These are phyloP conservation scores for Cercospora zeina DNA, from an alignment of 2,329 filamentous ascomycete genomes.

Conservation along the genomic window DNA sequence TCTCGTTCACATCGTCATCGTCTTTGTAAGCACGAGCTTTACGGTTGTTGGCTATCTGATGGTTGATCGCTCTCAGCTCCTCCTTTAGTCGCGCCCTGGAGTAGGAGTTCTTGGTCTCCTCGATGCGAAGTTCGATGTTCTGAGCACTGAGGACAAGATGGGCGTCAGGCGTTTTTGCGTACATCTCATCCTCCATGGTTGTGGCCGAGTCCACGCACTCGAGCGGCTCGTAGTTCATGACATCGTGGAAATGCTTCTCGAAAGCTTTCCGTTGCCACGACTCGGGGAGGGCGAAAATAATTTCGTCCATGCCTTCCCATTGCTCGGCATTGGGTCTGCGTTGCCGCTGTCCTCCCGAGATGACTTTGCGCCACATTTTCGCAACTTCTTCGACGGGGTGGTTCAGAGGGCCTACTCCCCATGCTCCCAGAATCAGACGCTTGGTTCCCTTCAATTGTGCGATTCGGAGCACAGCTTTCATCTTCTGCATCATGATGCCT, in stretches of 20 bases:
- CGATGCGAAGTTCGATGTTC: slow-evolving; percentile 41
- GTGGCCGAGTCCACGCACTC: slow-evolving; percentile 14
- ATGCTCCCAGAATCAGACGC: slow-evolving; percentile 61
- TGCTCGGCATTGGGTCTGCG: slow-evolving; percentile 45
- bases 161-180: slow-evolving; percentile 23
- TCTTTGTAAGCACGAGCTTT: slow-evolving; percentile 35
- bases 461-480: slow-evolving; percentile 59
- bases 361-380: slow-evolving; percentile 53
- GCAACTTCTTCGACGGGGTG: slow-evolving; percentile 63
- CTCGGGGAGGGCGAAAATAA: slow-evolving; percentile 62
- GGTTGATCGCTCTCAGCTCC: slow-evolving; percentile 38
- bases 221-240: slow-evolving; percentile 31
- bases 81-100: slow-evolving; percentile 37
- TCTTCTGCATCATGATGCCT: slow-evolving; percentile 56
- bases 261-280: slow-evolving; percentile 56
- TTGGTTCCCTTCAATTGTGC: slow-evolving; percentile 49
- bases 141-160: slow-evolving; percentile 37
- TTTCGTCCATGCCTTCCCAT: slow-evolving; percentile 49
- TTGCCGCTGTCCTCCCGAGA: slow-evolving; percentile 38
- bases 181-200: slow-evolving; percentile 18
- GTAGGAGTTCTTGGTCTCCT: slow-evolving; percentile 37
- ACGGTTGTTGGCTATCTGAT: slow-evolving; percentile 38
- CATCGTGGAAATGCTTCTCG: slow-evolving; percentile 39
- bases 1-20: slow-evolving; percentile 32
- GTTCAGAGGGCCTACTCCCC: slow-evolving; percentile 65